Evolutionary conservation across 208 protist genomes (phyloP), one percentile per base, ranked within the genome.

Genomic region (Novymonas esmeraldas): DNA sequence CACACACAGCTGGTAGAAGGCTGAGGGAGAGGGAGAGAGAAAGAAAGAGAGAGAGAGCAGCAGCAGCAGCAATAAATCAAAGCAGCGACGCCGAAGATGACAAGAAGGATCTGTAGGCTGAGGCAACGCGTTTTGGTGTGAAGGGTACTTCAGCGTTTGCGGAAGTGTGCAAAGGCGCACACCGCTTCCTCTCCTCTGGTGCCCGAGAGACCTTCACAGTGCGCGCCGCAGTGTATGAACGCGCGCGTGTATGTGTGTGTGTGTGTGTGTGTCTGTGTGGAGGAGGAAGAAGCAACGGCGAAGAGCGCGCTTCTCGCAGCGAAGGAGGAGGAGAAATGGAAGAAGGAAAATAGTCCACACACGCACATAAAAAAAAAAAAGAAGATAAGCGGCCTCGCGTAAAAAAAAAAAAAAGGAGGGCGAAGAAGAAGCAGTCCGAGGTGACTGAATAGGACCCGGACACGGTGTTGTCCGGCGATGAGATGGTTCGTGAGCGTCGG

Each of bases 1-100:
- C 36, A 41, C 14, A 39, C 39, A 50, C 11, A 31, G 7, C 14
- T 33, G 16, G 10, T 5, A n/a, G 22, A 28, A 36, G 13, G 51
- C 56, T 58, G 20, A 57, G 31, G 49, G 36, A 41, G 36, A 41
- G 36, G 36, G 36, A 48, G 24, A 51, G 20, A 73, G 16, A 29
- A 9, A 44, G 22, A 63, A 44, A 50, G 39, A 29, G 42, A 69
- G 28, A 34, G 48, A 66, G 31, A 57, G 24, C 44, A 63, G 49
- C 29, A 52, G 20, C 39, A 20, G 16, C 45, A n/a, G 45, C 45
- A 50, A 26, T 26, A 50, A 6, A 50, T 4, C 6, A 50, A 6
- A 50, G 10, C 9, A 28, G 14, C 6, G 10, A 50, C 45, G 6
- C 5, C 2, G 41, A 41, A 58, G n/a, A 58, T 5, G 9, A 41